Conservation (phyloP, 1,284 basidiomycete species). For the Meripilus lineatus region DNA sequence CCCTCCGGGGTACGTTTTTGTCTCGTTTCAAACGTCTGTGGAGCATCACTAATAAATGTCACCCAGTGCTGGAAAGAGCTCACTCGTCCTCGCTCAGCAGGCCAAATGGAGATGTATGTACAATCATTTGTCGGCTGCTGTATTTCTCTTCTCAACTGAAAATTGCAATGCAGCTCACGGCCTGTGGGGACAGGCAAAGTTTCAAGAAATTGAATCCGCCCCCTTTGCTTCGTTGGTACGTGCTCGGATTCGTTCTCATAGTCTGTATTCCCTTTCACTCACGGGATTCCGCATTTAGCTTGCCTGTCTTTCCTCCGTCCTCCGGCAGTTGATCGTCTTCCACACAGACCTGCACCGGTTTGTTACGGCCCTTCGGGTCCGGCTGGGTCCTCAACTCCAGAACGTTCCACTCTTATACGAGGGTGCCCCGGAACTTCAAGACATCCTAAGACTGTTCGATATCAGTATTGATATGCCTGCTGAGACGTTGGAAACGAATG, state of each 20-base stretch:
- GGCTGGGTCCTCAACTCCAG: conserved; percentile 61
- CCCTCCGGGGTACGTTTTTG: conserved; percentile 49
- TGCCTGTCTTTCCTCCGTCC: conserved; percentile 60
- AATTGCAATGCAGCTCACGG: conserved; percentile 46
- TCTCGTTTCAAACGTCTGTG: neutral
- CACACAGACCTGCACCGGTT: conserved; percentile 67
- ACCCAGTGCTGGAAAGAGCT: conserved; percentile 63
- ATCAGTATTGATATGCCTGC: conserved; percentile 46
- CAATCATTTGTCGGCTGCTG: conserved; percentile 1
- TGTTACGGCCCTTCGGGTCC: conserved; percentile 48
- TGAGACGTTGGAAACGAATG: conserved; percentile 50
- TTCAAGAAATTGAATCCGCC: conserved; percentile 55
- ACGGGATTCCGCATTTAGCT: conserved; percentile 45
- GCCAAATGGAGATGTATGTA: conserved; percentile 62
- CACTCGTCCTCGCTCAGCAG: conserved; percentile 61
- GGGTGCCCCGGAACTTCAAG: conserved; percentile 61
- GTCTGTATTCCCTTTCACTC: conserved; percentile 3
- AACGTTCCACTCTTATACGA: conserved; percentile 66
- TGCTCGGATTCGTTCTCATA: conserved; percentile 4
- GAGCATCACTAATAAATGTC: conserved; percentile 1
- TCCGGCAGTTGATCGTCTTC: conserved; percentile 68
- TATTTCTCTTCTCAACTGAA: neutral
- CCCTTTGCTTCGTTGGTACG: conserved; percentile 62
- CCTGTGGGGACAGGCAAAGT: conserved; percentile 71
- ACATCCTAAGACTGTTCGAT: conserved; percentile 52